Evolutionary conservation across 2,329 filamentous ascomycete genomes (phyloP).

Genomic region (Epichloe sibirici): DNA sequence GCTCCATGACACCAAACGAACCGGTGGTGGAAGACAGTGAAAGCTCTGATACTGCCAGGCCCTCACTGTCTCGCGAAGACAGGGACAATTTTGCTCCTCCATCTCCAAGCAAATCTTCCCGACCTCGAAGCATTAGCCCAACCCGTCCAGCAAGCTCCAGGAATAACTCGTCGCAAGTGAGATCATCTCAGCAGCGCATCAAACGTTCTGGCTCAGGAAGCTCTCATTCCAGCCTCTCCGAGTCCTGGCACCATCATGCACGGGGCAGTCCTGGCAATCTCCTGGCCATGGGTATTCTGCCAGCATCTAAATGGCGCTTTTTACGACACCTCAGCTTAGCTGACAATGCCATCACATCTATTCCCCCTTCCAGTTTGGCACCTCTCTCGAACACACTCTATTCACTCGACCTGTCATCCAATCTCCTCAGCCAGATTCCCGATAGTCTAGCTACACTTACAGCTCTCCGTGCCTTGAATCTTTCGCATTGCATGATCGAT

Average conservation of each 20-base stretch:
- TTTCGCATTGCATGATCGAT: constrained; percentile 96
- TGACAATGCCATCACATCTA: constrained; percentile 78
- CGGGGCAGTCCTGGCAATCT: constrained; percentile 70
- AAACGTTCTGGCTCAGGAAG: constrained; percentile 83
- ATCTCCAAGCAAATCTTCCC: constrained; percentile 30
- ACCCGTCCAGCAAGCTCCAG: constrained; percentile 64
- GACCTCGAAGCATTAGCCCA: constrained; percentile 71
- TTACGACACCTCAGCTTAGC: constrained; percentile 82
- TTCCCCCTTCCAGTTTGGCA: constrained; percentile 61
- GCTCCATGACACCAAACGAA: constrained; percentile 46
- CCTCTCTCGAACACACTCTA: constrained; percentile 81
- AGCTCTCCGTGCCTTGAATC: constrained; percentile 79
- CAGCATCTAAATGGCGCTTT: constrained; percentile 87
- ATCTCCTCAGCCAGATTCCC: constrained; percentile 87
- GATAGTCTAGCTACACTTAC: constrained; percentile 80
- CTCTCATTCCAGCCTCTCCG: constrained; percentile 68
- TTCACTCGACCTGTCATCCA: constrained; percentile 84
- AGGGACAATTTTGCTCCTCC: constrained; percentile 29
- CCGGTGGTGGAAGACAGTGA: constrained; percentile 32
- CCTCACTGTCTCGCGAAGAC: constrained; percentile 34
- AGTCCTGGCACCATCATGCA: constrained; percentile 47
- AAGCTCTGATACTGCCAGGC: constrained; percentile 19
- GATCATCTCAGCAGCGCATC: constrained; percentile 64
- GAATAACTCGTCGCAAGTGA: constrained; percentile 53
- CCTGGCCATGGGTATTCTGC: constrained; percentile 57